A percentile compares a stretch with the other conserved stretches of the same genome.
Conservation (phyloP, 805 yeast genomes). For the Brettanomyces custersianus region DNA sequence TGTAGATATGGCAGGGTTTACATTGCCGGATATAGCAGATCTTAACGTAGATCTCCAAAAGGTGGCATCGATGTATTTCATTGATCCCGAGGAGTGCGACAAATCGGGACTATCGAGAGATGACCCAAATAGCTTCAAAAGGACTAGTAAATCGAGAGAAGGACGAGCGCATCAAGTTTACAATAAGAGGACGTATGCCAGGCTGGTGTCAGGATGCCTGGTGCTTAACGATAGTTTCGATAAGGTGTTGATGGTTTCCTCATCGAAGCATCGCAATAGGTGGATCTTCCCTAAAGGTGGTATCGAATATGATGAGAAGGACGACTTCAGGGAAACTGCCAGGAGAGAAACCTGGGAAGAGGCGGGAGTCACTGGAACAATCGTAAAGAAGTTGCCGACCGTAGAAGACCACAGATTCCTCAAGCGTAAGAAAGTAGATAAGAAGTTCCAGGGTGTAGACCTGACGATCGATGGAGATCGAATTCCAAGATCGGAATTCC, state of each 20-base stretch:
- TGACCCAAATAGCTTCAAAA: constrained; percentile 14
- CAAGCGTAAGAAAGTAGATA: constrained; percentile 12
- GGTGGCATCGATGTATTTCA: constrained; percentile 3
- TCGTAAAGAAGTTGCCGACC: constrained; percentile 48
- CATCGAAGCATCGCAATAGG: constrained; percentile 54
- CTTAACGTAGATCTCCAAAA: constrained; percentile 4
- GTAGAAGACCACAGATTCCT: constrained; percentile 44
- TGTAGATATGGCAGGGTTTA: background rate
- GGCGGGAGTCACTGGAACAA: constrained; percentile 75
- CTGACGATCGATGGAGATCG: constrained; percentile 17
- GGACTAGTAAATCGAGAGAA: constrained; percentile 32
- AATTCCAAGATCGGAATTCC: constrained; percentile 74
- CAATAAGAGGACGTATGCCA: constrained; percentile 54
- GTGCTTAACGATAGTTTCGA: constrained; percentile 49
- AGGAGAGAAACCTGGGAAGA: constrained; percentile 96
- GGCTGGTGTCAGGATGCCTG: constrained; percentile 91
- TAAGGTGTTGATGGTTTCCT: constrained; percentile 70
- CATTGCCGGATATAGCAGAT: background rate
- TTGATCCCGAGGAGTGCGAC: constrained; percentile 9
- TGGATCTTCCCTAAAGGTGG: constrained; percentile 98
- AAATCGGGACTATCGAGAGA: constrained; percentile 6
- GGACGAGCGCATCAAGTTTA: constrained; percentile 57
- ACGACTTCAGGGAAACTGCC: constrained; percentile 42
- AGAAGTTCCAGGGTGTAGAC: constrained; percentile 12
- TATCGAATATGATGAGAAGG: constrained; percentile 72